Conservation (phyloP, 164 flowering plant species). For the Platanus orientalis region DNA sequence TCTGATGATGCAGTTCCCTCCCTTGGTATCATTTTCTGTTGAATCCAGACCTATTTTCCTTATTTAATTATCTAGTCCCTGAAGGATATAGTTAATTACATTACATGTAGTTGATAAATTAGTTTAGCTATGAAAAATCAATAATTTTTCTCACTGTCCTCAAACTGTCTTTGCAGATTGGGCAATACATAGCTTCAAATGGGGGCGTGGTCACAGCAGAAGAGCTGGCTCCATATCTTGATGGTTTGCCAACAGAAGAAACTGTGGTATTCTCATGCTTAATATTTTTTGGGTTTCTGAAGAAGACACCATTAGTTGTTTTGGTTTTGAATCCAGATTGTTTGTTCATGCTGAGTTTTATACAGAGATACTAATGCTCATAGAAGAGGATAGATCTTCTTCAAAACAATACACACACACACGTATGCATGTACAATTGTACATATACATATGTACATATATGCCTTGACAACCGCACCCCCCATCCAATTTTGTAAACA, state of each 20-base stretch:
- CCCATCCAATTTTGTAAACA: too few relatives aligned
- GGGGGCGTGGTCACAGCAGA: conserved; percentile 95
- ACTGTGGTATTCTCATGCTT: conserved; percentile 35
- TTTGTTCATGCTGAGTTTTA: conserved; percentile 2
- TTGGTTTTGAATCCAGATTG: conserved; percentile 1
- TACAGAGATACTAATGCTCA: neutral
- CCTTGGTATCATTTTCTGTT: too few relatives aligned
- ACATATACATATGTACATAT: too few relatives aligned
- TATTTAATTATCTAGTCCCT: neutral
- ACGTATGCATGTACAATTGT: too few relatives aligned
- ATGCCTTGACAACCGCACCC: too few relatives aligned
- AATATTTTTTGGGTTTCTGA: conserved; percentile 6
- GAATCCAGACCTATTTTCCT: too few relatives aligned
- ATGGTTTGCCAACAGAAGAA: conserved; percentile 41
- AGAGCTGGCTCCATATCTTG: conserved; percentile 99
- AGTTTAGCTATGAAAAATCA: neutral
- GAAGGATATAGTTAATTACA: too few relatives aligned
- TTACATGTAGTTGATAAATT: neutral
- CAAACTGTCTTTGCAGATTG: conserved; percentile 56
- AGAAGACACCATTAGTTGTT: neutral
- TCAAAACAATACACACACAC: too few relatives aligned
- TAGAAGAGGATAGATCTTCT: neutral
- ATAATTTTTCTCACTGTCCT: neutral
- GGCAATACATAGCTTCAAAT: conserved; percentile 77
- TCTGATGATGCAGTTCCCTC: too few relatives aligned